Base-by-base conservation (phyloP, 805 yeast genomes). In the Candida insectorum region DNA sequence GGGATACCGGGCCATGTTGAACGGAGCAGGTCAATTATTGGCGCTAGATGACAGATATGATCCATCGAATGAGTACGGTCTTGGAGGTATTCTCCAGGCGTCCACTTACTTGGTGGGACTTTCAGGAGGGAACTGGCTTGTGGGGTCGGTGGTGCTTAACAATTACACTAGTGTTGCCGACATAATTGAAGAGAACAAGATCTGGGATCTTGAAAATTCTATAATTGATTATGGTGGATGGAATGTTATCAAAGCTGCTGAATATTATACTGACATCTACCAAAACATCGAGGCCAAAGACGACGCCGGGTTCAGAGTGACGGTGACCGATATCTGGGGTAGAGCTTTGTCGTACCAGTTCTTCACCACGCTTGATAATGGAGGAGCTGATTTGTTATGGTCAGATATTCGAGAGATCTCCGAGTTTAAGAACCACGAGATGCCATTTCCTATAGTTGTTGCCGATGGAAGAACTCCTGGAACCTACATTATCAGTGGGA, bases 1-100 rank as follows among this genome's bases (percentile, higher is more conserved):
- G 52, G 96, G 96, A 3, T 87, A 85, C 56, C 72, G 96, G 41
- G 94, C 96, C 21, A 85, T 87, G 89, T 68, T 81, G 70, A 33
- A 44, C 39, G 96, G 95, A 2, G 96, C 95, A 8, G 96, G 96
- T 25, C 79, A 82, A 56, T 60, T 88, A 20, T 62, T 89, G 2
- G 95, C 91, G 0, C 58, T 85, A 36, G 96, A 87, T 56, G 77
- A 78, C 50, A 65, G 95, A 47, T 79, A 87, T 4, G 58, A 50
- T 6, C 73, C 70, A 36, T 65, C 77, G 4, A 61, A 60, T 17
- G 65, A 69, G 4, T 52, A 60, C 23, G 87, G 88, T 10, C 57
- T 87, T 30, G 94, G 95, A 24, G 94, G 95, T 5, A 57, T 88
- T 16, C 60, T 87, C 24, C 88, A 83, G 50, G 60, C 84, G 3